phyloP scores from a whole-genome alignment of 2,329 filamentous ascomycete species.

The Arachnopeziza araneosa region DNA sequence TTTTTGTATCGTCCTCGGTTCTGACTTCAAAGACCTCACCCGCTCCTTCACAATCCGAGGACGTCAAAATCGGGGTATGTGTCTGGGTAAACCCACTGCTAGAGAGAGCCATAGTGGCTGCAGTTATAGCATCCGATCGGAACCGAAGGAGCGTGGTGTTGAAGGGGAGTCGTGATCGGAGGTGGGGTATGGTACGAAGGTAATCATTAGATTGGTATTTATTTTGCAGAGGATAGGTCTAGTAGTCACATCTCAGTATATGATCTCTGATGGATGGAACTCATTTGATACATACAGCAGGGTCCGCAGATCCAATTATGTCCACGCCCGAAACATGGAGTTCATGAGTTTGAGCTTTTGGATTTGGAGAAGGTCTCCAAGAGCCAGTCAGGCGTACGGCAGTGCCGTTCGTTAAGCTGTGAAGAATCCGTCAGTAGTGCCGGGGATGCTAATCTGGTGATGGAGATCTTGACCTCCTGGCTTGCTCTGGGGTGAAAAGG shows the following conservation, averaged over 20 bases:
- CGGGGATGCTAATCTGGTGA: background rate
- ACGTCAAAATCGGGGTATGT: constrained; percentile 91
- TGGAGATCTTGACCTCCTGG: constrained; percentile 19
- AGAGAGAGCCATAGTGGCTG: constrained; percentile 71
- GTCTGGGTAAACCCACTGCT: constrained; percentile 69
- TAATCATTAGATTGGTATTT: constrained; percentile 91
- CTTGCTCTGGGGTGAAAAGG: constrained; percentile 26
- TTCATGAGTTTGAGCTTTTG: constrained; percentile 70
- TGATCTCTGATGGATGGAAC: background rate
- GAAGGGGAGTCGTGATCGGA: constrained; percentile 74
- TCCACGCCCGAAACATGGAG: constrained; percentile 66
- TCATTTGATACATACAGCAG: constrained; percentile 54
- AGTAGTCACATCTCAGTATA: constrained; percentile 18
- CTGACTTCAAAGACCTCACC: constrained; percentile 81
- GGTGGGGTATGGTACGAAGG: constrained; percentile 80
- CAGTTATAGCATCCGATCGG: constrained; percentile 71
- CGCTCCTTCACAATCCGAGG: constrained; percentile 93
- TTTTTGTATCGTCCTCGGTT: constrained; percentile 9
- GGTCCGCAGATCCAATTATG: constrained; percentile 71
- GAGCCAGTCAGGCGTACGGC: constrained; percentile 72
- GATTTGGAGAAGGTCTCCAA: constrained; percentile 66
- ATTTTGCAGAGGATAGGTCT: constrained; percentile 93
- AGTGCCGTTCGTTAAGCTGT: constrained; percentile 73
- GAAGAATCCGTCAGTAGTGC: constrained; percentile 7
- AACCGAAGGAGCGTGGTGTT: constrained; percentile 77